phyloP scores from a whole-genome alignment of 169 alveolate species.

The Perkinsus chesapeaki region DNA sequence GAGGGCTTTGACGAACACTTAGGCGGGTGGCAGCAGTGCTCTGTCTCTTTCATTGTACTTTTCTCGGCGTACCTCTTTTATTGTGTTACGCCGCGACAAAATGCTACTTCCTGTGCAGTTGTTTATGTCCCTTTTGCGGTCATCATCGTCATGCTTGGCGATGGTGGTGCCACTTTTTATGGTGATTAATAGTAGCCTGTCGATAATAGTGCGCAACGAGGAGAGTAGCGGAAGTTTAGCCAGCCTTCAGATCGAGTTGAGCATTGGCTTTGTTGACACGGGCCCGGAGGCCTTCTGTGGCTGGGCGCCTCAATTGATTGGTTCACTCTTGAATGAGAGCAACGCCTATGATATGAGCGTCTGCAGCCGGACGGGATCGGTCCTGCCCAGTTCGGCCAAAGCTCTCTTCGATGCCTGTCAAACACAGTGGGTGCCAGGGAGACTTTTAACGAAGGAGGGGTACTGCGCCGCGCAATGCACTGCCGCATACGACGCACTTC shows the following conservation, averaged over 20 bases:
- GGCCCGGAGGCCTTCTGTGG: neutral
- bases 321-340: neutral
- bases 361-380: neutral
- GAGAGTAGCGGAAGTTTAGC: neutral
- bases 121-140: no score
- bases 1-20: no score
- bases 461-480: neutral
- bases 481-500: neutral
- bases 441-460: neutral
- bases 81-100: no score
- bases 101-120: no score
- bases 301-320: neutral
- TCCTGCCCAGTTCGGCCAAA: neutral
- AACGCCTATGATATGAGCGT: neutral
- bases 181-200: no score
- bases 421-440: neutral
- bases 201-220: neutral
- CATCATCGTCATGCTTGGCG: no score
- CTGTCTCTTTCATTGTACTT: no score
- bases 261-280: neutral
- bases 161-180: no score
- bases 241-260: neutral
- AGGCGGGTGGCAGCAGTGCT: no score
- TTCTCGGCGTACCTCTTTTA: no score
- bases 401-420: neutral